These are phyloP conservation scores for Dactylellina parvicollis DNA, from an alignment of 2,329 filamentous ascomycete species.

Conservation along the genomic window DNA sequence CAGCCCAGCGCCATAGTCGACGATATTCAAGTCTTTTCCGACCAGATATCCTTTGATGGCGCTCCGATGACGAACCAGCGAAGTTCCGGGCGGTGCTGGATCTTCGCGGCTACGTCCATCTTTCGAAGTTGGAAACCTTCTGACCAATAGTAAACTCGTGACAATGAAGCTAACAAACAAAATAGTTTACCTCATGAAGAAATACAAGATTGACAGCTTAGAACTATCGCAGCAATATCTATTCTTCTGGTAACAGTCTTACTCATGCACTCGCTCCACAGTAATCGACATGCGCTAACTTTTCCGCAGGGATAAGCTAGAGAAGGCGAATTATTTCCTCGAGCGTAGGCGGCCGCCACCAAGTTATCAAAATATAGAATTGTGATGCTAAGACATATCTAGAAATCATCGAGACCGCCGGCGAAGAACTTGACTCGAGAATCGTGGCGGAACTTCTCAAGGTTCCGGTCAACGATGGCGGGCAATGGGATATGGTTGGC, in stretches of 20 bases:
- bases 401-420: constrained; percentile 76
- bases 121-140: constrained; percentile 68
- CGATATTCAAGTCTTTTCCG: constrained; percentile 83
- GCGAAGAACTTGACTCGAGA: constrained; percentile 75
- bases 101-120: constrained; percentile 90
- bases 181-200: constrained; percentile 79
- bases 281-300: not conserved
- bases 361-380: not conserved
- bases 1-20: constrained; percentile 65
- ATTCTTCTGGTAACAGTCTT: constrained; percentile 75
- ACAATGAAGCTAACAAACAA: not conserved
- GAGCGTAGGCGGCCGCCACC: constrained; percentile 65
- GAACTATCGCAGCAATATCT: constrained; percentile 89
- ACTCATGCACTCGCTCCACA: not conserved
- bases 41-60: constrained; percentile 83
- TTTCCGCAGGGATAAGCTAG: constrained; percentile 74
- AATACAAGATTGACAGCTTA: constrained; percentile 78
- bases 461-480: constrained; percentile 79
- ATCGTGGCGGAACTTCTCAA: constrained; percentile 76
- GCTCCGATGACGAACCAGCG: constrained; percentile 85
- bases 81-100: constrained; percentile 85
- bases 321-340: constrained; percentile 89
- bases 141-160: not conserved
- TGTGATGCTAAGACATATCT: not conserved
- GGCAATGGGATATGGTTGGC: constrained; percentile 93